Conservation (phyloP, 1,284 basidiomycete species). For the Trametes sp. region DNA sequence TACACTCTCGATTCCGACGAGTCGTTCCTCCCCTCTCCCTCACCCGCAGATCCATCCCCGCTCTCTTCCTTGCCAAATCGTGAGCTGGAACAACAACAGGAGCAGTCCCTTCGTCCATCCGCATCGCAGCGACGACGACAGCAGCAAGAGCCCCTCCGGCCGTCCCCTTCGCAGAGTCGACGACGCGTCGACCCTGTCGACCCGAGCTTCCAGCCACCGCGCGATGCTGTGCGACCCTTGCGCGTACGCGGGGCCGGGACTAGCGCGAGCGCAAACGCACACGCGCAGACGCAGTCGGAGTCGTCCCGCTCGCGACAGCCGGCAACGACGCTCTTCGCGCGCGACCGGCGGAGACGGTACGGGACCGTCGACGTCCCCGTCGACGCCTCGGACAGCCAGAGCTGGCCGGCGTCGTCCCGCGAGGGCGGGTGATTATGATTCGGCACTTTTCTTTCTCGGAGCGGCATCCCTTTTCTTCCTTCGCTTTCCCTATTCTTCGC, state of each 20-base stretch:
- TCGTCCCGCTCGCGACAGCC: background rate
- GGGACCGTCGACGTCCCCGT: slow-evolving; percentile 29
- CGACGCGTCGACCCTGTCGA: slow-evolving; percentile 30
- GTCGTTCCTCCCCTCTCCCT: slow-evolving; percentile 19
- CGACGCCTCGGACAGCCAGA: slow-evolving; percentile 20
- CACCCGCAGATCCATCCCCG: slow-evolving; percentile 15
- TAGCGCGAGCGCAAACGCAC: background rate
- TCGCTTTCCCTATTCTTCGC: too few species aligned
- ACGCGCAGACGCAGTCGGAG: background rate
- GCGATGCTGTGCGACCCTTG: background rate
- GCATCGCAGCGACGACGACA: slow-evolving; percentile 4
- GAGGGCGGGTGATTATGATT: slow-evolving; percentile 5
- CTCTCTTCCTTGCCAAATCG: background rate
- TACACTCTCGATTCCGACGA: slow-evolving; percentile 20
- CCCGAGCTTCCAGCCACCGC: slow-evolving; percentile 21
- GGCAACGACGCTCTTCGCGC: slow-evolving; percentile 14
- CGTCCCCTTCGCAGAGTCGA: slow-evolving; percentile 1
- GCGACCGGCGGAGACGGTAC: slow-evolving; percentile 18
- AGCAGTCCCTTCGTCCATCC: slow-evolving; percentile 3
- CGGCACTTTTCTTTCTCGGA: background rate
- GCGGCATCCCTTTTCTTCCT: background rate
- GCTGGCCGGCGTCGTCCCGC: slow-evolving; percentile 22
- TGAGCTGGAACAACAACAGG: background rate
- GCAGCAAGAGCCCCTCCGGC: background rate
- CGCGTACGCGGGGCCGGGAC: background rate